Percentiles rank a stretch among this genome's conserved stretches.
These are phyloP conservation scores for Mycena crocata DNA, from an alignment of 768 basidiomycete species.

Conservation along the genomic window DNA sequence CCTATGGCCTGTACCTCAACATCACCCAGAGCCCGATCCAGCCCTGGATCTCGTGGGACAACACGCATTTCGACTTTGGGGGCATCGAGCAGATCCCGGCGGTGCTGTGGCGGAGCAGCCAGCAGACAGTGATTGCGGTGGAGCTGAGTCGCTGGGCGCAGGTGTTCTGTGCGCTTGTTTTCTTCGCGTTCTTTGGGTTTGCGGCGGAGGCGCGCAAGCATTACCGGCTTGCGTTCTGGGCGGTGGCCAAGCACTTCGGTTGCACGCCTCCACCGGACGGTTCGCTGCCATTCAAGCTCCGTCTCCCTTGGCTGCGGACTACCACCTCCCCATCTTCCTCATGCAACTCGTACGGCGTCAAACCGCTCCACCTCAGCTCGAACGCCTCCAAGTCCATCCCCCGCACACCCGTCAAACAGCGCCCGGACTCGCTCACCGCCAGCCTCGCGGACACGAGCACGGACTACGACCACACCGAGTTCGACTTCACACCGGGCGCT, in stretches of 20 bases:
- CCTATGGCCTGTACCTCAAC: slow-evolving; percentile 38
- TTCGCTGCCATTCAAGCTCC: background rate
- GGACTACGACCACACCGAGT: slow-evolving; percentile 10
- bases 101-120: slow-evolving; percentile 44
- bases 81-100: slow-evolving; percentile 47
- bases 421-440: slow-evolving; percentile 1
- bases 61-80: slow-evolving; percentile 53
- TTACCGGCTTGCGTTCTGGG: slow-evolving; percentile 42
- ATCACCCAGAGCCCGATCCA: slow-evolving; percentile 7
- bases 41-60: slow-evolving; percentile 40
- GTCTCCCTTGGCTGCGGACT: no score
- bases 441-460: slow-evolving; percentile 8
- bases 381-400: no score
- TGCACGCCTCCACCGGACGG: slow-evolving; percentile 3
- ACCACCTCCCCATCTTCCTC: no score
- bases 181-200: slow-evolving; percentile 71
- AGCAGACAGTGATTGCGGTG: slow-evolving; percentile 32
- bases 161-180: slow-evolving; percentile 55
- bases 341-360: no score
- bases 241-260: slow-evolving; percentile 5
- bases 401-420: slow-evolving; percentile 9
- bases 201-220: slow-evolving; percentile 62
- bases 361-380: no score
- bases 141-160: slow-evolving; percentile 55
- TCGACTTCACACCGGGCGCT: no score